Conservation (phyloP, 139 green algal genomes). For the Astrephomene gubernaculifera region DNA sequence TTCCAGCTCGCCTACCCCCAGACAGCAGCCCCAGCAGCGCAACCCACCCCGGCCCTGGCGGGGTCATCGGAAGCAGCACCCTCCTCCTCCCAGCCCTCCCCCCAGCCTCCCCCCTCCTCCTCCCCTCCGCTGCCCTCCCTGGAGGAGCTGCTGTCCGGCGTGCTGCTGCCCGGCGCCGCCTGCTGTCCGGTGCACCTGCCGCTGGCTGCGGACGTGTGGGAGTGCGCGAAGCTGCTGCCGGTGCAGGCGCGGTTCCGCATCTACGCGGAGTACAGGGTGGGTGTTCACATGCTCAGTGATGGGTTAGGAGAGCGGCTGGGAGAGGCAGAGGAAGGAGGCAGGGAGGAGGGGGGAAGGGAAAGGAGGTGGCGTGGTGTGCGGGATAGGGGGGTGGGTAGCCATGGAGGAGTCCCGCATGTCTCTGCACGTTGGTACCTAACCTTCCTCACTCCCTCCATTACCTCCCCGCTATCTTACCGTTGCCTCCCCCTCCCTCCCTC, state of each 20-base stretch:
- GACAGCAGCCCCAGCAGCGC: background rate
- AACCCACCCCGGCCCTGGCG: background rate
- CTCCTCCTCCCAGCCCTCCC: background rate
- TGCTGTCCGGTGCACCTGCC: slow-evolving; percentile 70
- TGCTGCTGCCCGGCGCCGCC: slow-evolving; percentile 73
- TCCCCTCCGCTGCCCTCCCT: slow-evolving; percentile 12
- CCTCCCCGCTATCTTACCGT: background rate
- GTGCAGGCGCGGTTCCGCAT: slow-evolving; percentile 71
- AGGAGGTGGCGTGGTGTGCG: no score
- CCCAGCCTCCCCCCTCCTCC: background rate
- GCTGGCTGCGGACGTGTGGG: slow-evolving; percentile 77
- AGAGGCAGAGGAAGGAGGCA: background rate
- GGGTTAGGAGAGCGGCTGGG: background rate
- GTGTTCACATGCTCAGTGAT: background rate
- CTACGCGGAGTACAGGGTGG: slow-evolving; percentile 65
- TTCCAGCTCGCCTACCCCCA: slow-evolving; percentile 24
- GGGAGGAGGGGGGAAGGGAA: no score
- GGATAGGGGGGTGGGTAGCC: no score
- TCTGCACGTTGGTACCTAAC: no score
- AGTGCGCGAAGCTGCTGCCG: slow-evolving; percentile 72
- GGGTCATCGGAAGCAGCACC: no score
- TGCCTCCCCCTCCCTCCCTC: background rate
- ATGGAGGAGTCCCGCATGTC: no score
- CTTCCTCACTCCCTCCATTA: no score
- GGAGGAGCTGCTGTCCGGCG: slow-evolving; percentile 59